phyloP scores from a whole-genome alignment of 345 rosid genomes.

The Carallia brachiata region DNA sequence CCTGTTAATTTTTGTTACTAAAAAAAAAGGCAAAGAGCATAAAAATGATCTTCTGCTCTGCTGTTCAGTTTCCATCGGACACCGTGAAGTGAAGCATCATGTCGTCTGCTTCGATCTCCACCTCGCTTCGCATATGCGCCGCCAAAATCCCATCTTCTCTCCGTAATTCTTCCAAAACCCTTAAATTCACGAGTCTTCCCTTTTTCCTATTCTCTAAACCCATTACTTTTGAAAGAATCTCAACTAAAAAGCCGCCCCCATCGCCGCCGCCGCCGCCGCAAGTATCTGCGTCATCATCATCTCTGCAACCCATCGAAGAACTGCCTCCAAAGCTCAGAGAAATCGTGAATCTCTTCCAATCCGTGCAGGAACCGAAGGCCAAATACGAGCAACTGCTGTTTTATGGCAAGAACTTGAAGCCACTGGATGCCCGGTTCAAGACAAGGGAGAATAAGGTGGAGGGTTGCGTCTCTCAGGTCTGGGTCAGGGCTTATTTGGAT shows the following conservation, averaged over 20 bases:
- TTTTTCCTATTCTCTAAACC: slow-evolving; percentile 21
- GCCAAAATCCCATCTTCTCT: slow-evolving; percentile 33
- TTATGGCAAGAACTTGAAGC: slow-evolving; percentile 68
- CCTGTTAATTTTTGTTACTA: too few relatives aligned
- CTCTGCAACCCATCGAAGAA: slow-evolving; percentile 64
- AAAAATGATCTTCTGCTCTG: neutral
- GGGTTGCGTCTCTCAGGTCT: slow-evolving; percentile 94
- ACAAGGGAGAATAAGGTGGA: slow-evolving; percentile 79
- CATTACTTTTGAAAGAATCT: slow-evolving; percentile 42
- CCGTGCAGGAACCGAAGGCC: slow-evolving; percentile 66
- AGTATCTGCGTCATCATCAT: slow-evolving; percentile 29
- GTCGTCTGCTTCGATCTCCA: slow-evolving; percentile 23
- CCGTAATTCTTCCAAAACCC: slow-evolving; percentile 10
- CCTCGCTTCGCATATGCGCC: slow-evolving; percentile 38
- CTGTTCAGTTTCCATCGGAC: too few relatives aligned
- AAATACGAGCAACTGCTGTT: slow-evolving; percentile 86
- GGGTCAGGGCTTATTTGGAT: slow-evolving; percentile 90
- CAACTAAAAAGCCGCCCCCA: slow-evolving; percentile 18
- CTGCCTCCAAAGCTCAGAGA: slow-evolving; percentile 90
- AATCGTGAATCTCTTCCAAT: slow-evolving; percentile 76
- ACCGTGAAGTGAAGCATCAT: neutral
- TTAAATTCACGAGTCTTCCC: slow-evolving; percentile 21
- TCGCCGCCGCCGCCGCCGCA: slow-evolving; percentile 16
- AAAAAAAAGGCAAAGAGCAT: too few relatives aligned
- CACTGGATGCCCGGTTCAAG: slow-evolving; percentile 67